Evolutionary conservation across 2,329 filamentous ascomycete species (phyloP).

Genomic region (Periconia sp.): DNA sequence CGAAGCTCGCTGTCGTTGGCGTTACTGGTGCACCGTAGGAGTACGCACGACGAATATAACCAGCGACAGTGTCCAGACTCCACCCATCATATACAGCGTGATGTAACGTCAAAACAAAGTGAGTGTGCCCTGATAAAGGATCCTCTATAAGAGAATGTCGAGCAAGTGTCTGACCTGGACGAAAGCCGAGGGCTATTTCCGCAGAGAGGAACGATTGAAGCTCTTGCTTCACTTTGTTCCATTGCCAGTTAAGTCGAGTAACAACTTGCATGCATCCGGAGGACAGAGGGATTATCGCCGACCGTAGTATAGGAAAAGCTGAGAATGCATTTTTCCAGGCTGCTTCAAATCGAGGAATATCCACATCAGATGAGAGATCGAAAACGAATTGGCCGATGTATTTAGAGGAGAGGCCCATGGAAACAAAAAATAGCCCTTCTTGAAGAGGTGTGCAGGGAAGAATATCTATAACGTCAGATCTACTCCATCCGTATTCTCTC

Average conservation of each 20-base stretch:
- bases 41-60: too few species aligned
- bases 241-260: too few species aligned
- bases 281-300: conserved; percentile 3
- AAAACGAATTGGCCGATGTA: conserved; percentile 6
- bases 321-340: conserved; percentile 2
- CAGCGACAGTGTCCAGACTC: conserved; percentile 1
- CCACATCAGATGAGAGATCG: background rate
- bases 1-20: background rate
- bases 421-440: conserved; percentile 10
- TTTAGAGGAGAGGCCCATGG: background rate
- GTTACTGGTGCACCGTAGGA: too few species aligned
- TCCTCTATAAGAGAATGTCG: background rate
- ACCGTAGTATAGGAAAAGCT: conserved; percentile 4
- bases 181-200: background rate
- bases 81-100: conserved; percentile 48
- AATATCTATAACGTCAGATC: conserved; percentile 5
- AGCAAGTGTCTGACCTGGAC: background rate
- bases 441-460: conserved; percentile 14
- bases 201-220: background rate
- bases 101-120: conserved; percentile 43
- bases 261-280: conserved; percentile 6
- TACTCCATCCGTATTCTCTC: conserved; percentile 1
- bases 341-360: background rate
- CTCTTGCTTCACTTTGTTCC: too few species aligned
- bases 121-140: conserved; percentile 6